Base-by-base conservation (phyloP, 176 grass and related monocot genomes). In the Aegilops sharonensis region DNA sequence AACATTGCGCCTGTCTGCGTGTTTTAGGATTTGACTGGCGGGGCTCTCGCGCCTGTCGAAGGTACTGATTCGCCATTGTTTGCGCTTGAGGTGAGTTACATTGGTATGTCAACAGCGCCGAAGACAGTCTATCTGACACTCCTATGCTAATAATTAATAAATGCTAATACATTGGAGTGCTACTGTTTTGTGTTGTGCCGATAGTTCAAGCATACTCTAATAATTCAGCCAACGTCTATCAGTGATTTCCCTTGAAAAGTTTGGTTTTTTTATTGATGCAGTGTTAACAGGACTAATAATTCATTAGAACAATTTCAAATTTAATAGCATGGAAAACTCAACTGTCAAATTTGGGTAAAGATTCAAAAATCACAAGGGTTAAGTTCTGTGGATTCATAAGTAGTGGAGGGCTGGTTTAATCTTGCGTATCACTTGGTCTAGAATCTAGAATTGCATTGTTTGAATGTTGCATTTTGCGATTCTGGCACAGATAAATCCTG, bases 1-100 rank as follows among this genome's bases (percentile, higher is more conserved):
- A 45, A 54, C 50, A 14, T 60, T 64, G 37, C 18, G 60, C 15
- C 35, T 68, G 68, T 24, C 11, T 75, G 1, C 0, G 10, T 31
- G 60, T 79, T 86, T 25, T 65, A 99, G 97, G 97, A 99, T 96
- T 91, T 99, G 89, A 91, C 71, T 79, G 97, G 94, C 0, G 97
- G 94, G 40, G 48, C 85, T 57, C 81, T 98, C 79, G 89, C 93
- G 1, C 92, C 84, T 2, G 93, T 98, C 1, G 89, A 98, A 72
- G 95, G 95, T 36, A 82, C 91, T 47, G 92, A 96, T 85, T 81
- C 87, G 3, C 92, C 97, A 8, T 64, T 99, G 37, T 96, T 91
- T 85, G 97, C 94, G 0, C 94, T 96, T 42, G 97, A 99, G 92
- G 97, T 99, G 89, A 89, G 86, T 12, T 10, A 62, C 29, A 70